A percentile compares a stretch with the other conserved stretches of the same genome.
Evolutionary conservation across 2,329 filamentous ascomycete genomes (phyloP).

Genomic region (Alternaria triticimaculans): DNA sequence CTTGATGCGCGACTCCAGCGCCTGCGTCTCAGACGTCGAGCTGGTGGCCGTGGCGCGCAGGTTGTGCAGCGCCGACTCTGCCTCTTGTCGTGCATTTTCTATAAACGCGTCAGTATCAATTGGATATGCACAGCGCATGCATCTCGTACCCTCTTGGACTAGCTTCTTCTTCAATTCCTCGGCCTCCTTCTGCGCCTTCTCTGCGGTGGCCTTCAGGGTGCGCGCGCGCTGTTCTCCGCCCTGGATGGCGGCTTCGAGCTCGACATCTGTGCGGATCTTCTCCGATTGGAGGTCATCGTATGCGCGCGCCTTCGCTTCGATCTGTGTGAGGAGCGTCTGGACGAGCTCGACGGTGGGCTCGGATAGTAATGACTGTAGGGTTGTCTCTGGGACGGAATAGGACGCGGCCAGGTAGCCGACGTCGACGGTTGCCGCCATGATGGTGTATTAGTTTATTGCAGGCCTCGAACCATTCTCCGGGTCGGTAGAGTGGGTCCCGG

Average conservation of each 20-base stretch:
- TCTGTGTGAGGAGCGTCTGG: constrained; percentile 72
- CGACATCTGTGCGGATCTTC: constrained; percentile 88
- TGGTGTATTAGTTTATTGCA: constrained; percentile 24
- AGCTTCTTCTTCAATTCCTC: constrained; percentile 82
- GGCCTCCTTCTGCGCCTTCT: constrained; percentile 83
- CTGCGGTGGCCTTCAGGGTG: constrained; percentile 78
- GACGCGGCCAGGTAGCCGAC: constrained; percentile 75
- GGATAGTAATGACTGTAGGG: constrained; percentile 66
- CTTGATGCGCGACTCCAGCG: constrained; percentile 80
- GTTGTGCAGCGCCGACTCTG: constrained; percentile 82
- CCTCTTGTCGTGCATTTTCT: constrained; percentile 77
- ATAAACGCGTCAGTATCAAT: constrained; percentile 21
- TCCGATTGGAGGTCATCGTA: constrained; percentile 82
- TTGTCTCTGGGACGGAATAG: constrained; percentile 70
- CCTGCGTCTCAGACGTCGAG: constrained; percentile 76
- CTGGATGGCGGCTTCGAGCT: constrained; percentile 88
- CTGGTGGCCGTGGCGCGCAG: constrained; percentile 76
- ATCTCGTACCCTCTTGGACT: constrained; percentile 74
- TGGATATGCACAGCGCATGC: neutral
- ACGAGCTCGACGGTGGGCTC: constrained; percentile 81
- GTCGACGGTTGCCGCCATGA: constrained; percentile 71
- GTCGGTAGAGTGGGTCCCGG: neutral
- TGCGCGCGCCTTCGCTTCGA: constrained; percentile 81
- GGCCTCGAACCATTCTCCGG: constrained; percentile 31
- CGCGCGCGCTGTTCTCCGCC: constrained; percentile 83